Evolutionary conservation across 305 asterid genomes (phyloP).

Genomic region (Striga hermonthica): DNA sequence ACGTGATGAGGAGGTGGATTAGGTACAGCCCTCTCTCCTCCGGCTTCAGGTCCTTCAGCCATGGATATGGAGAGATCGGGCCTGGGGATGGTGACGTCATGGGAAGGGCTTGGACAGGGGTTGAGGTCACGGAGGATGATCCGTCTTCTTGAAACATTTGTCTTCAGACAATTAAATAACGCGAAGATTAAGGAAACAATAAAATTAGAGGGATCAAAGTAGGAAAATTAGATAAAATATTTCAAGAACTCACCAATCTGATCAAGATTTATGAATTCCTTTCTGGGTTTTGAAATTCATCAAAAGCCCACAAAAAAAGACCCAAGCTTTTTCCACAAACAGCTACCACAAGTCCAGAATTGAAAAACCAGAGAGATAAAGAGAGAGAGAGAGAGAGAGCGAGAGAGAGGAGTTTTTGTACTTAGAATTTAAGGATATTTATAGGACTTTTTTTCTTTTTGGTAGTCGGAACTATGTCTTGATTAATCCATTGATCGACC

Average conservation of each 20-base stretch:
- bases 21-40: conserved; percentile 86
- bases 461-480: no score
- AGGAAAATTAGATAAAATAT: conserved; percentile 14
- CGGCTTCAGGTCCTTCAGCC: conserved; percentile 76
- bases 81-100: conserved; percentile 54
- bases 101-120: conserved; percentile 64
- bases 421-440: conserved; percentile 35
- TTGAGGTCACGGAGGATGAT: conserved; percentile 77
- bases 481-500: no score
- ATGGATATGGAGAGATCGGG: conserved; percentile 60
- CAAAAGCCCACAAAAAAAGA: conserved; percentile 36
- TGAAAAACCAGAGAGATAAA: no score
- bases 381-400: conserved; percentile 16
- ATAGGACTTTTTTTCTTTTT: no score
- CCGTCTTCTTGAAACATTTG: conserved; percentile 85
- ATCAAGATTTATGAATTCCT: conserved; percentile 32
- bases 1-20: conserved; percentile 71
- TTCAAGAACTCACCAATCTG: conserved; percentile 42
- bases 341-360: conserved; percentile 3
- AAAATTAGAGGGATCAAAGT: not conserved
- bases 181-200: conserved; percentile 26
- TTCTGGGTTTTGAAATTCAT: conserved; percentile 36
- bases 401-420: conserved; percentile 25
- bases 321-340: conserved; percentile 28
- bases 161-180: not conserved